These are phyloP conservation scores for Penicillium mononematosum DNA, from an alignment of 495 filamentous ascomycete species.

Conservation along the genomic window DNA sequence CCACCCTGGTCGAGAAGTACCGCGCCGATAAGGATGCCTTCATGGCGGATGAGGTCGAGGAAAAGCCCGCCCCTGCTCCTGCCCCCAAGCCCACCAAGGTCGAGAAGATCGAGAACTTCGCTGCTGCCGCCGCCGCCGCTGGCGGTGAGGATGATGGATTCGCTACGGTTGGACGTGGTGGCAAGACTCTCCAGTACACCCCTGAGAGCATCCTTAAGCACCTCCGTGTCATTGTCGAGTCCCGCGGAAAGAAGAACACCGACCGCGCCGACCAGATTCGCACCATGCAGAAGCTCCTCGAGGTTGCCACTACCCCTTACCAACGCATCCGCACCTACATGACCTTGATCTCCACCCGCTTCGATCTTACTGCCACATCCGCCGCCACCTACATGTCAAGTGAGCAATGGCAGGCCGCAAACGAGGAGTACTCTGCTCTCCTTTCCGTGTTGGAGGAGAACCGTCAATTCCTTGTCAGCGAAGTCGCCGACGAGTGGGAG, in stretches of 20 bases:
- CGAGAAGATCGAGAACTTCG: slow-evolving; percentile 42
- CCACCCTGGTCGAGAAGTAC: slow-evolving; percentile 82
- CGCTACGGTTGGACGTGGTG: slow-evolving; percentile 78
- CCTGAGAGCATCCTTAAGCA: slow-evolving; percentile 98
- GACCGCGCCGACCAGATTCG: slow-evolving; percentile 91
- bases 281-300: slow-evolving; percentile 93
- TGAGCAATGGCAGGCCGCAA: slow-evolving; percentile 95
- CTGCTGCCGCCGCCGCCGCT: slow-evolving; percentile 37
- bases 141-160: slow-evolving; percentile 82
- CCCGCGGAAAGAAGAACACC: slow-evolving; percentile 97
- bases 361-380: slow-evolving; percentile 82
- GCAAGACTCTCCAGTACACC: slow-evolving; percentile 83
- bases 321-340: slow-evolving; percentile 91
- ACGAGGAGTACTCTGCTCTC: slow-evolving; percentile 75
- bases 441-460: slow-evolving; percentile 77
- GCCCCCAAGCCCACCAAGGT: slow-evolving; percentile 42
- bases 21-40: slow-evolving; percentile 77
- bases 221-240: slow-evolving; percentile 87
- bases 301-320: slow-evolving; percentile 86
- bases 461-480: slow-evolving; percentile 75
- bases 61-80: slow-evolving; percentile 42
- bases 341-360: slow-evolving; percentile 88
- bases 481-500: slow-evolving; percentile 96
- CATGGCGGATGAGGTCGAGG: slow-evolving; percentile 80
- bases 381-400: slow-evolving; percentile 82